phyloP scores from a whole-genome alignment of 345 rosid genomes.

The Pistacia atlantica region DNA sequence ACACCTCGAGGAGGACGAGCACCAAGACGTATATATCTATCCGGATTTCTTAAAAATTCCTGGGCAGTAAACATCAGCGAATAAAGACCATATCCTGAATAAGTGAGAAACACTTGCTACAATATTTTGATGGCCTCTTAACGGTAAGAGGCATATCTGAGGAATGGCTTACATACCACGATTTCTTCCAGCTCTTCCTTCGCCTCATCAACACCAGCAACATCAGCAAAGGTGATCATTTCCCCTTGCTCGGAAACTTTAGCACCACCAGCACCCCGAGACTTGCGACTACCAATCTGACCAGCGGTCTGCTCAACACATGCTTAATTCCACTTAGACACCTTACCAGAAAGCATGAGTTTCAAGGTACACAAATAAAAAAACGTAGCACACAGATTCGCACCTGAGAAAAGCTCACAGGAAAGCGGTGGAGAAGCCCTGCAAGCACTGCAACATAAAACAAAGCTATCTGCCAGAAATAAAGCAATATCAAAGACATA shows the following conservation, averaged over 20 bases:
- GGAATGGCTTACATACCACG: conserved; percentile 56
- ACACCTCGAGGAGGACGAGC: conserved; percentile 99
- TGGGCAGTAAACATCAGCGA: conserved; percentile 36
- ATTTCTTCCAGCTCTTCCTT: conserved; percentile 99
- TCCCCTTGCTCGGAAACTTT: conserved; percentile 77
- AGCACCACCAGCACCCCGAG: conserved; percentile 63
- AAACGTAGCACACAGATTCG: background rate
- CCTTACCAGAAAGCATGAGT: conserved; percentile 11
- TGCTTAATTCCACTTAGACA: conserved; percentile 20
- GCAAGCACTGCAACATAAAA: conserved; percentile 82
- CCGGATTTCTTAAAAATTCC: conserved; percentile 97
- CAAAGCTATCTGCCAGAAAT: conserved; percentile 64
- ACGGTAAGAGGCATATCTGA: conserved; percentile 8
- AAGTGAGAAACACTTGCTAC: conserved; percentile 15
- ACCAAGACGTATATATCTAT: conserved; percentile 75
- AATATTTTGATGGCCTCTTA: conserved; percentile 6
- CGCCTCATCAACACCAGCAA: conserved; percentile 98
- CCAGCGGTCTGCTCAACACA: conserved; percentile 69
- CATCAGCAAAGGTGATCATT: conserved; percentile 86
- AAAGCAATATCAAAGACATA: conserved; percentile 18
- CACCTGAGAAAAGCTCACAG: conserved; percentile 84
- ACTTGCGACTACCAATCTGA: conserved; percentile 72
- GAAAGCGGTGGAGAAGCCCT: conserved; percentile 76
- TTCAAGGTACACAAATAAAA: conserved; percentile 7
- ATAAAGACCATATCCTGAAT: conserved; percentile 28